Conservation (phyloP, 305 asterid species). For the Rubia tinctorum region DNA sequence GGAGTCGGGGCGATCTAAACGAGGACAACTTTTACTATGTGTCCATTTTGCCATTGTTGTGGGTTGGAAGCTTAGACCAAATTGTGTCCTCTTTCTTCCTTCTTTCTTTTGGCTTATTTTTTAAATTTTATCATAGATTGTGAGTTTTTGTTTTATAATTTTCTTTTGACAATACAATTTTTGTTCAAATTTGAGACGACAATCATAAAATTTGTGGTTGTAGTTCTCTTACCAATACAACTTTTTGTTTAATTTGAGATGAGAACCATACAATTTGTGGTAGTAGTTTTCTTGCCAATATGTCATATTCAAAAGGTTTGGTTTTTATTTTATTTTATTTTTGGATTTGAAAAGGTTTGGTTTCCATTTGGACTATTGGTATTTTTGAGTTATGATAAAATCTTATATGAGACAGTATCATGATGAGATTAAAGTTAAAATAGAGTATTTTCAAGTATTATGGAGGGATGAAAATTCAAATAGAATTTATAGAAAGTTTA, state of each 20-base stretch:
- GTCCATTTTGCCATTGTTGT: conserved; percentile 2
- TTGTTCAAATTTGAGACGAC: not conserved
- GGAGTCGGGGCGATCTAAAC: conserved; percentile 3
- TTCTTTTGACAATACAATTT: not conserved
- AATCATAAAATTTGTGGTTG: not conserved
- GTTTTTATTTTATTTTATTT: too few relatives aligned
- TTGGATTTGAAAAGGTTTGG: too few relatives aligned
- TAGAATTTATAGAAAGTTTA: too few relatives aligned
- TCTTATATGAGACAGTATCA: too few relatives aligned
- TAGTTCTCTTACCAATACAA: not conserved
- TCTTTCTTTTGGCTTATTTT: not conserved
- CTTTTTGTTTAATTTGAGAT: not conserved
- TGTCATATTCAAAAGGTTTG: too few relatives aligned
- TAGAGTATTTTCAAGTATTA: too few relatives aligned
- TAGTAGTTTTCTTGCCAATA: not conserved
- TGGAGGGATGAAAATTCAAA: too few relatives aligned
- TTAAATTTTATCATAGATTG: not conserved
- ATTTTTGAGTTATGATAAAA: too few relatives aligned
- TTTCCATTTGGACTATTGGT: too few relatives aligned
- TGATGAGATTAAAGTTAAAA: too few relatives aligned
- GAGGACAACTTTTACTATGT: conserved; percentile 9
- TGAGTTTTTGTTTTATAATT: not conserved
- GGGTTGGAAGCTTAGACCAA: conserved; percentile 1
- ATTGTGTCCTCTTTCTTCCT: not conserved
- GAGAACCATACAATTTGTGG: not conserved